Conservation (phyloP, 2,329 filamentous ascomycete genomes). For the Fusarium napiforme region DNA sequence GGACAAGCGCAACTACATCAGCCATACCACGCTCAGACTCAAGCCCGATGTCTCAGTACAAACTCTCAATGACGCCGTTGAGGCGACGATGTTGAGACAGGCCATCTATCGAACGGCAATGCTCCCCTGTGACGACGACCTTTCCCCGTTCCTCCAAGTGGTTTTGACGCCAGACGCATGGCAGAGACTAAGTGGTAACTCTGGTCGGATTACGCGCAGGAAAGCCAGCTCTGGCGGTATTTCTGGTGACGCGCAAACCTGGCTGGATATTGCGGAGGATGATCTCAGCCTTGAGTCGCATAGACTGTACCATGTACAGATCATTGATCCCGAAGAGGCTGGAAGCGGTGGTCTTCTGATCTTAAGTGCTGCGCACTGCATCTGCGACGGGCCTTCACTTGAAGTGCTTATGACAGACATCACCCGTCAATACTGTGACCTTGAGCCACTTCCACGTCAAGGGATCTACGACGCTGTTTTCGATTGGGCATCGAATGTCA, state of each 20-base stretch:
- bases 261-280: neutral
- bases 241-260: neutral
- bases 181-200: neutral
- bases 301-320: neutral
- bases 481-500: neutral
- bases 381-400: conserved; percentile 19
- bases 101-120: conserved; percentile 10
- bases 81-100: neutral
- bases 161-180: neutral
- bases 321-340: neutral
- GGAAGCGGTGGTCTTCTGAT: neutral
- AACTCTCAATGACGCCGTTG: neutral
- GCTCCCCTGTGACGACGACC: conserved; percentile 2
- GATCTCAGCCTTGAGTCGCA: conserved; percentile 1
- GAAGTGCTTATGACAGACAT: conserved; percentile 19
- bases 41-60: neutral
- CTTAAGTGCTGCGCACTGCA: conserved; percentile 18
- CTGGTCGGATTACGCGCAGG: neutral
- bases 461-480: neutral
- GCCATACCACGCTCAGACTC: conserved; percentile 3
- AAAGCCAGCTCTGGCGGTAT: fast-evolving
- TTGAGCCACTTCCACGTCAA: neutral
- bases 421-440: neutral
- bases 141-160: conserved; percentile 9
- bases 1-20: conserved; percentile 22